Conservation (phyloP, 2,329 filamentous ascomycete genomes). For the Fusarium coffeatum region DNA sequence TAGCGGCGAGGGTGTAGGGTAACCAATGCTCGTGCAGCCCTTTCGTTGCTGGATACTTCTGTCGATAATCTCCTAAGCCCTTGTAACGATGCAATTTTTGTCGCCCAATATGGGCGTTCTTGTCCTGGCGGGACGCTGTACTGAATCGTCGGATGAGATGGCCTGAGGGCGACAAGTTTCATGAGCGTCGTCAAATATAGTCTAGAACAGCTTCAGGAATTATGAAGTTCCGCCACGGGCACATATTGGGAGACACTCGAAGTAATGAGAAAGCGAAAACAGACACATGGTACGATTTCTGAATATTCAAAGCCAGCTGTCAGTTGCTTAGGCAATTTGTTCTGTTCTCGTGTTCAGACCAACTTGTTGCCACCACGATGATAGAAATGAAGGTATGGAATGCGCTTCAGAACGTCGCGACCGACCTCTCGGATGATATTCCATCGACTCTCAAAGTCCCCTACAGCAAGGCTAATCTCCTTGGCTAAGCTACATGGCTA, state of each 20-base stretch:
- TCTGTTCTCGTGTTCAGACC: background rate
- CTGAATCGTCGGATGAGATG: background rate
- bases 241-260: background rate
- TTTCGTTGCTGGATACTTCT: background rate
- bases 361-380: background rate
- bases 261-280: background rate
- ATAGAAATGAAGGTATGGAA: background rate
- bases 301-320: background rate
- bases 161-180: background rate
- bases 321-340: background rate
- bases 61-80: background rate
- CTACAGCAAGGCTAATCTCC: background rate
- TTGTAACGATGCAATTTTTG: background rate
- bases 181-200: background rate
- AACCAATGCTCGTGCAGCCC: background rate
- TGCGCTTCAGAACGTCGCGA: background rate
- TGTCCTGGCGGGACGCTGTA: background rate
- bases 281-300: background rate
- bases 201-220: rapidly evolving
- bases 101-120: background rate
- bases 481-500: background rate
- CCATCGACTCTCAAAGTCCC: background rate
- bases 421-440: background rate
- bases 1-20: background rate
- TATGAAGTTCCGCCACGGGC: rapidly evolving